phyloP scores from a whole-genome alignment of 306 rosid genomes.

The Dryas drummondii region DNA sequence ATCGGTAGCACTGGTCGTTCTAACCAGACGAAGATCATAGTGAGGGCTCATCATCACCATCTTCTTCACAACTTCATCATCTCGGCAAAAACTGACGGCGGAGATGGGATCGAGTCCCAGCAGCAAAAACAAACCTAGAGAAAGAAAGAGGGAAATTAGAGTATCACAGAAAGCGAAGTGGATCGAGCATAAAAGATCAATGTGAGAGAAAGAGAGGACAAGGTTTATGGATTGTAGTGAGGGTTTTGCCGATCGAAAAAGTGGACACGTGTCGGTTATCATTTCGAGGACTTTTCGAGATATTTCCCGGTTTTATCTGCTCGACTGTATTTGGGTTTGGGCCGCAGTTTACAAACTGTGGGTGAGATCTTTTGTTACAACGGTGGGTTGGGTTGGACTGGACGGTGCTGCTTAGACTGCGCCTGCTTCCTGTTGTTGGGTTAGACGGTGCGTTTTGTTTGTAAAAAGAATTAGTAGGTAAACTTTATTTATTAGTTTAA shows the following conservation, averaged over 20 bases:
- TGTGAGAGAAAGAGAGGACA: conserved; percentile 13
- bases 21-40: conserved; percentile 36
- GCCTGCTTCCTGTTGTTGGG: too few species aligned
- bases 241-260: conserved; percentile 45
- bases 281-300: conserved; percentile 31
- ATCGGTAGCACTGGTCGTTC: conserved; percentile 23
- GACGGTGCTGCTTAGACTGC: too few species aligned
- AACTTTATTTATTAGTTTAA: too few species aligned
- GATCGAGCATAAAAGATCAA: conserved; percentile 11
- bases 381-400: too few species aligned
- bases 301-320: conserved; percentile 2
- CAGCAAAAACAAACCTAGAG: conserved; percentile 2
- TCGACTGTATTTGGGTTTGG: too few species aligned
- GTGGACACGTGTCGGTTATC: conserved; percentile 59
- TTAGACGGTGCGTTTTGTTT: too few species aligned
- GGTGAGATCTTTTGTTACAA: too few species aligned
- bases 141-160: not conserved
- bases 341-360: too few species aligned
- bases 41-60: conserved; percentile 30
- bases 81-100: conserved; percentile 12
- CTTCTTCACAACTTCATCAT: conserved; percentile 20
- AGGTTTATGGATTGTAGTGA: conserved; percentile 40
- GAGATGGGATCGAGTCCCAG: conserved; percentile 5
- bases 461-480: too few species aligned
- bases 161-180: conserved; percentile 27